A percentile compares a stretch with the other conserved stretches of the same genome.
Conservation (phyloP, 768 basidiomycete genomes). For the Boletus subcaerulescens region DNA sequence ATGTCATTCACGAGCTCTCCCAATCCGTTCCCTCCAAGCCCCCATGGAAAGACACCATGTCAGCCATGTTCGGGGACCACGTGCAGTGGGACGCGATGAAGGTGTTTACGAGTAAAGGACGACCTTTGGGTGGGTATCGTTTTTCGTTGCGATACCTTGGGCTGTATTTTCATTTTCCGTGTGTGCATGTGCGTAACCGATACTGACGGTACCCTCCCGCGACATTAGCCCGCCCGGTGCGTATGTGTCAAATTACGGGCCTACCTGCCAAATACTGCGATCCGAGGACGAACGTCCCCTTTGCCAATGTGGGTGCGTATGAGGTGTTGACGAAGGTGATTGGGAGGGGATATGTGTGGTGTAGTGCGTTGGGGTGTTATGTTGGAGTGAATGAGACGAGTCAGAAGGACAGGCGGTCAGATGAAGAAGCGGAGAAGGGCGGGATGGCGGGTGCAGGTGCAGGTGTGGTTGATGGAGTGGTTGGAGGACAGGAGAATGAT, state of each 20-base stretch:
- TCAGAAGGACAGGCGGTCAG: background rate
- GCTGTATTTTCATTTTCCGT: background rate
- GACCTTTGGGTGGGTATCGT: constrained; percentile 55
- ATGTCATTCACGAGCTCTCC: constrained; percentile 61
- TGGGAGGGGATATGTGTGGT: constrained; percentile 71
- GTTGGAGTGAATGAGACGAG: constrained; percentile 16
- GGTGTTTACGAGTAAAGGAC: constrained; percentile 60
- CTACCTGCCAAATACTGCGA: constrained; percentile 74
- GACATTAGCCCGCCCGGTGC: constrained; percentile 51
- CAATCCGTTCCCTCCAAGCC: constrained; percentile 50
- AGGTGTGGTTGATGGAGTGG: background rate
- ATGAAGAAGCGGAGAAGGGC: background rate
- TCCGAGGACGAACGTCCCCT: constrained; percentile 77
- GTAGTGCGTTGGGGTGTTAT: constrained; percentile 41
- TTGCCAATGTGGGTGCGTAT: constrained; percentile 67
- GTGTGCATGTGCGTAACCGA: background rate
- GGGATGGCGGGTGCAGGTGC: background rate
- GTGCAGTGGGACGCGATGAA: constrained; percentile 74
- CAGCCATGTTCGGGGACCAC: constrained; percentile 81
- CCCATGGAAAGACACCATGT: constrained; percentile 70
- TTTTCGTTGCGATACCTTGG: background rate
- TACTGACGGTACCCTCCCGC: background rate
- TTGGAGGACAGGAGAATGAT: background rate
- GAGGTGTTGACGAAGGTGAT: constrained; percentile 58
- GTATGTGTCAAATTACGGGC: constrained; percentile 77